Base-by-base conservation (phyloP, 2,329 filamentous ascomycete species). In the Penicillium thymicola region DNA sequence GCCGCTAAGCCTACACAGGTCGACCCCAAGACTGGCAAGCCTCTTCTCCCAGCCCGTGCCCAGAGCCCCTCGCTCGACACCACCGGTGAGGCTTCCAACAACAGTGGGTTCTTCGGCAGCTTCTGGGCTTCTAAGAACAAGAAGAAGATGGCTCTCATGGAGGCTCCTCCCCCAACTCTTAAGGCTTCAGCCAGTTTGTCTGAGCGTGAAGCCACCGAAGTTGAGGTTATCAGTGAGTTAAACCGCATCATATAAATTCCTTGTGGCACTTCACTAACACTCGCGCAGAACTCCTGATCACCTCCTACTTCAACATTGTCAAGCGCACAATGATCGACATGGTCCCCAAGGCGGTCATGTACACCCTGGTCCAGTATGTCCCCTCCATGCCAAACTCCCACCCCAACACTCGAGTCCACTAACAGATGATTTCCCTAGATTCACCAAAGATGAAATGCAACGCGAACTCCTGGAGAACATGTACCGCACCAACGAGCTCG, bases 101-200 rank as follows among this genome's bases (percentile, higher is more conserved):
- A 62, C n/a, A 80, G 83, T 58, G 92, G 93, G 37, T 99, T 99
- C 83, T 99, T 99, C 68, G 94, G 94, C 66, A 96, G 90, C 70
- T 99, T 99, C 84, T 99, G 97, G 72, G 91, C 94, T 11, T 92
- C 90, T 71, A 99, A 97, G 85, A 99, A 97, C 81, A 99, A 97
- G 87, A 99, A 99, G 88, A 97, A 97, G 87, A 95, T 96, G 79
- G 94, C 94, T n/a, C 92, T 93, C 46, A 99, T 99, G 94, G 94
- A 99, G 74, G 82, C 94, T 14, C 94, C 94, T 38, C 94, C 94
- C 60, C 85, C 94, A 30, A 93, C 86, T 41, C 85, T 99, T 56
- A 99, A 97, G 81, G 94, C 94, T 34, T 96, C 91, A 3, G 93
- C 94, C 41, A 96, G 88, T 27, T 81, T 99, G 38, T 96, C 90